Base-by-base conservation (phyloP, 441 rosid genomes). In the Erodium moschatum region DNA sequence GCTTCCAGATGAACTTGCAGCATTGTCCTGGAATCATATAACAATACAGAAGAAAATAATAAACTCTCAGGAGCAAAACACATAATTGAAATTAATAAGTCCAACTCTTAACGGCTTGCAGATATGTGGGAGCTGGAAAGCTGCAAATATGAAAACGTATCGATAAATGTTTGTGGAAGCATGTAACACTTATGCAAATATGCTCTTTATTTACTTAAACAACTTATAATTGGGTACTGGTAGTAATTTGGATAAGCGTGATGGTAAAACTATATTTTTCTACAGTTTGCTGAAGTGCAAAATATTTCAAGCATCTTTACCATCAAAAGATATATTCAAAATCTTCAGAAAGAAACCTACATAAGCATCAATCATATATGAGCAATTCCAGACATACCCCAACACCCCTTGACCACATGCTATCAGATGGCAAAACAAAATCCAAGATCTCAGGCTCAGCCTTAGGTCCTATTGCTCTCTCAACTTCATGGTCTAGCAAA, bases 1-100 rank as follows among this genome's bases (percentile, higher is more conserved):
- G 84, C 85, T 86, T 75, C 85, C 81, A 29, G 96, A 89, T 73
- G 98, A 91, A 72, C 97, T 89, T 69, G 98, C 89, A 63, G 70
- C 81, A 76, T 81, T 78, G 60, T 82, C 83, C 98, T 93, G 88
- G 71, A 76, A 71, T 66, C 56, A 33, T 33, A 33, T 33, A 5
- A 3, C 4, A 24, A 24, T 24, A 15, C 20, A 64, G 21, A 56
- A 18, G 18, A 56, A 56, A 56, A 18, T 56, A 56, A 56, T 20
- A 11, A 56, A 56, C 62, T 54, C 21, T 16, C 24, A 16, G 15
- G 21, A 15, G 61, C 15, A 24, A 20, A 83, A 86, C 94, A 94
- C 67, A 24, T 62, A 8, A 29, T 64, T 29, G 5, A 19, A 63
- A 64, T 64, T 18, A 6, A n/a, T 20, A 19, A 21, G 33, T 19